phyloP scores from a whole-genome alignment of 202 grass and related monocot species.

The Cymbopogon flexuosus region DNA sequence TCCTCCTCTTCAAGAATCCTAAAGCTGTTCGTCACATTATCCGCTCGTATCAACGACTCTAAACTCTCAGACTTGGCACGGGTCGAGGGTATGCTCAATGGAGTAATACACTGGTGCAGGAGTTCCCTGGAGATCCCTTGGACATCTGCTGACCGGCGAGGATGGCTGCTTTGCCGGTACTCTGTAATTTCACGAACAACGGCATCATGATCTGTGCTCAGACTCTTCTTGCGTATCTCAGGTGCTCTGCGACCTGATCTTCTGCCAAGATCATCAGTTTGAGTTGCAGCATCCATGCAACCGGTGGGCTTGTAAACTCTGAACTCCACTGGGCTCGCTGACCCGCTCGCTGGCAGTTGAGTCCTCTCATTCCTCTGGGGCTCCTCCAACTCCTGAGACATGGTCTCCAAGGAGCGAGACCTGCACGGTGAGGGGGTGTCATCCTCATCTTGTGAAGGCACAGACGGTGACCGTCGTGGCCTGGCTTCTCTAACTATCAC shows the following conservation, averaged over 20 bases:
- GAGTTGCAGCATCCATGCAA: constrained; percentile 68
- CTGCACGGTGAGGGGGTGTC: constrained; percentile 43
- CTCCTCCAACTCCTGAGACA: constrained; percentile 38
- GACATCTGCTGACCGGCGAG: constrained; percentile 29
- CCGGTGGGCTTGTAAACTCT: constrained; percentile 47
- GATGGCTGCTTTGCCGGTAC: constrained; percentile 27
- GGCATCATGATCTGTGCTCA: constrained; percentile 44
- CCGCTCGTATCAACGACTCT: constrained; percentile 72
- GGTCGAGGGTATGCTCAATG: constrained; percentile 28
- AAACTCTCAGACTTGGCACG: constrained; percentile 64
- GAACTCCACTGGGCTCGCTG: constrained; percentile 34
- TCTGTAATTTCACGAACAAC: constrained; percentile 35
- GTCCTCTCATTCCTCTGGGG: constrained; percentile 30
- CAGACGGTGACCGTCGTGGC: constrained; percentile 32
- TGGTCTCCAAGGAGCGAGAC: constrained; percentile 23
- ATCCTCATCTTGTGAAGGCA: constrained; percentile 48
- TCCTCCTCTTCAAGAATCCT: constrained; percentile 69
- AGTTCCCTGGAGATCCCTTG: constrained; percentile 34
- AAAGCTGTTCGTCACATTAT: constrained; percentile 46
- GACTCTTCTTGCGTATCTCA: constrained; percentile 40
- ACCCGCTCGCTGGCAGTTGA: constrained; percentile 24
- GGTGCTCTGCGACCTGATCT: constrained; percentile 17
- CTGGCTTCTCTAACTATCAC: constrained; percentile 49
- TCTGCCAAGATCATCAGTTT: constrained; percentile 57
- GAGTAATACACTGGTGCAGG: constrained; percentile 41